Conservation (phyloP, 2,329 filamentous ascomycete species). For the Sporothrix globosa region DNA sequence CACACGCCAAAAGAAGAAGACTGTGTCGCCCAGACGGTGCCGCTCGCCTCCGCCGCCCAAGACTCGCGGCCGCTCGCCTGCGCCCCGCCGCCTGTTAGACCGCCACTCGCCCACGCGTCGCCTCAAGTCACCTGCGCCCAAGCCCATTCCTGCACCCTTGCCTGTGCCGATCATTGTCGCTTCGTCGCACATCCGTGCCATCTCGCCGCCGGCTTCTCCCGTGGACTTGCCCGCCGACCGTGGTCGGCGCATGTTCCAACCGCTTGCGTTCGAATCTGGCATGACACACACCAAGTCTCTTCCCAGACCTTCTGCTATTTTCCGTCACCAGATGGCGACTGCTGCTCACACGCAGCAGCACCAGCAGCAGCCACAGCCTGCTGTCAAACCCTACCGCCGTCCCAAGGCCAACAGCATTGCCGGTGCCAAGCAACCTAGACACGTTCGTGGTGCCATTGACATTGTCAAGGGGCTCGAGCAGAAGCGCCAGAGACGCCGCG, state of each 20-base stretch:
- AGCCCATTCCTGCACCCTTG: conserved; percentile 39
- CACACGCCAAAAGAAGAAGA: conserved; percentile 55
- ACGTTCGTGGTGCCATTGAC: conserved; percentile 90
- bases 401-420: conserved; percentile 42
- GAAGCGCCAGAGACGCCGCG: conserved; percentile 88
- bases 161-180: background rate
- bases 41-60: conserved; percentile 60
- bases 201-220: conserved; percentile 54
- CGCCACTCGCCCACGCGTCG: conserved; percentile 69
- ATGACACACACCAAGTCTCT: conserved; percentile 82
- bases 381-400: conserved; percentile 40
- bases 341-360: background rate
- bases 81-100: conserved; percentile 63
- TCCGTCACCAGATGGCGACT: conserved; percentile 50
- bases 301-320: conserved; percentile 75
- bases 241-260: conserved; percentile 46
- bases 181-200: conserved; percentile 37
- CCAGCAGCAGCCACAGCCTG: conserved; percentile 43
- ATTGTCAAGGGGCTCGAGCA: conserved; percentile 96
- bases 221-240: conserved; percentile 45
- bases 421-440: conserved; percentile 53
- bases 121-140: conserved; percentile 69
- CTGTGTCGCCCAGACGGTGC: conserved; percentile 64
- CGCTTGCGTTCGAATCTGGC: conserved; percentile 63
- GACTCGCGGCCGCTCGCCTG: conserved; percentile 57